Evolutionary conservation across 2,329 filamentous ascomycete species (phyloP).

Genomic region (Calonectria fujianensis): DNA sequence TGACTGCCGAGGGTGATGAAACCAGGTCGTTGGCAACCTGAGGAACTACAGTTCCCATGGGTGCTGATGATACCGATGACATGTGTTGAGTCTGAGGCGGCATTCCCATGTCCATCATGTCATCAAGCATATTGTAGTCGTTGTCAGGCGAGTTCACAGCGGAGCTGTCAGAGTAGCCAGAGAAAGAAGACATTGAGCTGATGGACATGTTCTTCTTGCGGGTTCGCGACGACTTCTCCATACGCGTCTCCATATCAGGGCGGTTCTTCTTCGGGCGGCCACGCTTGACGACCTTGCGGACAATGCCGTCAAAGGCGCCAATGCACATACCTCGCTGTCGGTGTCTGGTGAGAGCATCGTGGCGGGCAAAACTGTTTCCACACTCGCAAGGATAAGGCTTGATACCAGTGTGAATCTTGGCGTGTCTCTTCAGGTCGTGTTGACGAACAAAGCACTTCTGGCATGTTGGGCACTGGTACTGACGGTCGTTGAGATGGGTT

Average conservation of each 20-base stretch:
- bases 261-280: conserved; percentile 78
- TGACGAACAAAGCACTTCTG: conserved; percentile 97
- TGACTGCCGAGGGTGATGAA: conserved; percentile 64
- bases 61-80: conserved; percentile 67
- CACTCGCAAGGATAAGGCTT: conserved; percentile 97
- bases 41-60: conserved; percentile 60
- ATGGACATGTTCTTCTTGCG: conserved; percentile 73
- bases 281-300: conserved; percentile 77
- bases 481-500: conserved; percentile 96
- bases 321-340: conserved; percentile 97
- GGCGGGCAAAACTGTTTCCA: conserved; percentile 94
- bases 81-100: conserved; percentile 53
- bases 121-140: conserved; percentile 68
- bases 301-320: conserved; percentile 89
- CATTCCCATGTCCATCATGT: conserved; percentile 67
- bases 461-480: conserved; percentile 95
- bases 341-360: conserved; percentile 95
- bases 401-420: conserved; percentile 97
- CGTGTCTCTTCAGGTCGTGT: conserved; percentile 96
- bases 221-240: conserved; percentile 74
- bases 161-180: conserved; percentile 75
- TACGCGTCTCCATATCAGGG: conserved; percentile 73
- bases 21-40: conserved; percentile 59
- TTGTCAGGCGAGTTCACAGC: conserved; percentile 71
- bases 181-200: conserved; percentile 72